phyloP scores from a whole-genome alignment of 2,329 filamentous ascomycete genomes.

The Cercospora citrullina region DNA sequence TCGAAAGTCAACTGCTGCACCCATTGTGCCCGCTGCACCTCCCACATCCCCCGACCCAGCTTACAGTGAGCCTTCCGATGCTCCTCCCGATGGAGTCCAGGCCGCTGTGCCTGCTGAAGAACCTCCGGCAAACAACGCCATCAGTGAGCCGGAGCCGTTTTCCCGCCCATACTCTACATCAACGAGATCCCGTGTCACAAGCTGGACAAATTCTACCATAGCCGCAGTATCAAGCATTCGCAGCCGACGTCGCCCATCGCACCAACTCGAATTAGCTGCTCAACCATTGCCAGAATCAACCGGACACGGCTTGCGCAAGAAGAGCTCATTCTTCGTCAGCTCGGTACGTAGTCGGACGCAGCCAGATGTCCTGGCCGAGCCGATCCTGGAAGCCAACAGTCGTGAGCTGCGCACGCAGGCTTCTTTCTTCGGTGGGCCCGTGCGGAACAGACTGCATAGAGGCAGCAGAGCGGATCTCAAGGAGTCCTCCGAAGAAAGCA shows the following conservation, averaged over 20 bases:
- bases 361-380: constrained; percentile 31
- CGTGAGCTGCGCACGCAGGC: constrained; percentile 32
- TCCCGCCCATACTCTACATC: constrained; percentile 35
- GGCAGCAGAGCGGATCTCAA: constrained; percentile 33
- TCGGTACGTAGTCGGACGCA: constrained; percentile 32
- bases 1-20: constrained; percentile 36
- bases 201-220: constrained; percentile 67
- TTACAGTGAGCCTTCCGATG: neutral
- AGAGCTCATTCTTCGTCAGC: constrained; percentile 36
- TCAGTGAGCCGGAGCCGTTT: neutral
- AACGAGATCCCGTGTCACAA: constrained; percentile 67
- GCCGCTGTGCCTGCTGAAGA: neutral
- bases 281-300: constrained; percentile 21
- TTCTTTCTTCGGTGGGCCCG: constrained; percentile 37
- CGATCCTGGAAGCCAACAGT: constrained; percentile 23
- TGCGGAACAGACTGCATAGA: constrained; percentile 32
- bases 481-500: constrained; percentile 51
- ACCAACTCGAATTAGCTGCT: neutral
- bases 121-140: neutral
- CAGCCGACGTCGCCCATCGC: constrained; percentile 36
- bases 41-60: neutral
- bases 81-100: neutral
- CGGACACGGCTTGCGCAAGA: constrained; percentile 30
- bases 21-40: neutral
- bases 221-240: constrained; percentile 55